These are phyloP conservation scores for Blepharisma stoltei DNA, from an alignment of 73 alveolate species.

Conservation along the genomic window DNA sequence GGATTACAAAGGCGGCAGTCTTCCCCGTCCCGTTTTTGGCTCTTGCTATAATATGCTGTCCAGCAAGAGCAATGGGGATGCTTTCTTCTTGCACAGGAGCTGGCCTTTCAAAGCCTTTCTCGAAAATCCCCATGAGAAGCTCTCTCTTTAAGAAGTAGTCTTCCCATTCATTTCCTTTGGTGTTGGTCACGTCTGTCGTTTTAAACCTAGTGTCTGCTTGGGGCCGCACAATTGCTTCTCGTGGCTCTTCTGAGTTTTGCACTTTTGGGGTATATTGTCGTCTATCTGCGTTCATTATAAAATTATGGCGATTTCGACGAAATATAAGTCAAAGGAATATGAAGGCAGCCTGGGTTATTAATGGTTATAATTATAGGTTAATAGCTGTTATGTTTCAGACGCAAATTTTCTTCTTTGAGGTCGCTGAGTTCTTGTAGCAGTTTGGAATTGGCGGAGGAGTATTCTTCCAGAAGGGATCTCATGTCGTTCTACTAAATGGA, in stretches of 20 bases:
- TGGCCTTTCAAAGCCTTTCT: constrained; percentile 80
- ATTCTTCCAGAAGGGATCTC: not conserved
- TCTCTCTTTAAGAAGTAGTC: constrained; percentile 66
- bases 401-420: constrained; percentile 11
- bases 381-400: too few species aligned
- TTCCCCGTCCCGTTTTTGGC: constrained; percentile 99
- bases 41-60: constrained; percentile 83
- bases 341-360: too few species aligned
- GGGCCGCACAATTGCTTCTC: not conserved
- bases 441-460: constrained; percentile 5
- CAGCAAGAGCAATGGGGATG: constrained; percentile 67
- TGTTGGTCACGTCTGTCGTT: constrained; percentile 63
- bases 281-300: too few species aligned
- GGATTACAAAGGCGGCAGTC: constrained; percentile 91
- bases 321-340: too few species aligned
- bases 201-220: constrained; percentile 54
- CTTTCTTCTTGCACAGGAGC: constrained; percentile 86
- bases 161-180: constrained; percentile 86
- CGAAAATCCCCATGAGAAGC: constrained; percentile 79
- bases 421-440: not conserved
- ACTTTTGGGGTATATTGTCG: too few species aligned
- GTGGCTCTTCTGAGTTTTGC: too few species aligned
- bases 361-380: too few species aligned
- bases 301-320: too few species aligned
- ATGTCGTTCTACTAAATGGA: constrained; percentile 20